Evolutionary conservation across 257 asterid genomes (phyloP), one percentile per base, ranked within the genome.

Genomic region (Echites panduratus): DNA sequence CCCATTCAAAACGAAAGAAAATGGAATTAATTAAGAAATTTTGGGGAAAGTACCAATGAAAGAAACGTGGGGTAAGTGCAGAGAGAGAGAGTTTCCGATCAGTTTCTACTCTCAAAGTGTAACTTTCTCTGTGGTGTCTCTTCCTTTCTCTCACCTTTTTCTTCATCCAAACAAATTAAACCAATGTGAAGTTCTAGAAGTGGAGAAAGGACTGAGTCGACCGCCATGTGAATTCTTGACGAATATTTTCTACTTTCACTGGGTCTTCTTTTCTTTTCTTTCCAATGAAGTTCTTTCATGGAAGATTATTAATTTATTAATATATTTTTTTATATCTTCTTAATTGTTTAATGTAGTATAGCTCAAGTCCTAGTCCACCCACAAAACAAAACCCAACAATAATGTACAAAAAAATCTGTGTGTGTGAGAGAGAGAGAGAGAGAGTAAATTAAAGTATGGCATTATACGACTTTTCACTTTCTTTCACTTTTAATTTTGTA

Each of bases 131-230:
- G n/a, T n/a, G n/a, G n/a, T n/a, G n/a, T n/a, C 12, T 62, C n/a
- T 38, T 38, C 24, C 26, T 63, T 63, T 38, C 2, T 27, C 48
- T 63, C 27, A 6, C 47, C 26, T 17, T 63, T 63, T 19, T 40
- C 68, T 17, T 63, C 68, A 17, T 17, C 24, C 26, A 63, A 16
- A 63, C 44, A 35, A 24, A 17, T 16, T 7, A 10, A 19, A 4
- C 68, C 13, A 63, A 63, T 63, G 48, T 63, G 68, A 63, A 35
- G 27, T 63, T 63, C 48, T n/a, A 38, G 38, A 63, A 19, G 47
- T 63, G 68, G 45, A 61, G 44, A 26, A 19, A 27, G 11, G 65
- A 58, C 65, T 58, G 27, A 12, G 38, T 24, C 16, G 41, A 1
- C 40, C 4, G 0, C n/a, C n/a, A n/a, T n/a, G 65, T 27, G 7